A percentile compares a stretch with the other conserved stretches of the same genome.
Evolutionary conservation across 31 red algal species (phyloP).

Genomic region (Porphyra umbilicalis): DNA sequence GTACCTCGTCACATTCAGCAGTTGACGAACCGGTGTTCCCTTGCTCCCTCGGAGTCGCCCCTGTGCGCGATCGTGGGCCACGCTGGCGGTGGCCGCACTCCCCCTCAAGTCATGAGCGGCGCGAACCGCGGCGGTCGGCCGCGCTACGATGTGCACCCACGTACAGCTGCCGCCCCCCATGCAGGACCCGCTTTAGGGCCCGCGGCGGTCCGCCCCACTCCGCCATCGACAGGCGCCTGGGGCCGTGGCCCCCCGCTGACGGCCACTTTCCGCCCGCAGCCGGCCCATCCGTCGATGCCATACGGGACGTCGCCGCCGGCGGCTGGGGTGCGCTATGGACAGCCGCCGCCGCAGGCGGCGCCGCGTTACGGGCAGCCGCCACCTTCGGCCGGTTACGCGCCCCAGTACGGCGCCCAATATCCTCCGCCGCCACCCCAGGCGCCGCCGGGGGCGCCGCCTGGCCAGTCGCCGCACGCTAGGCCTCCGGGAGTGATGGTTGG

Average conservation of each 20-base stretch:
- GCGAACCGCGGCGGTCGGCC: background rate
- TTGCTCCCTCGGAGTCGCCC: too few species aligned
- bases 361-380: background rate
- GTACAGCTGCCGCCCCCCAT: background rate
- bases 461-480: background rate
- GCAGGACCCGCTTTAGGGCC: background rate
- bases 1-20: too few species aligned
- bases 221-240: background rate
- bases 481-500: background rate
- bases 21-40: too few species aligned
- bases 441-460: background rate
- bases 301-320: background rate
- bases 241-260: constrained; percentile 1
- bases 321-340: background rate
- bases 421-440: background rate
- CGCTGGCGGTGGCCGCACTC: background rate
- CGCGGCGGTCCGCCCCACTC: background rate
- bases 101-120: background rate
- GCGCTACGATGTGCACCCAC: background rate
- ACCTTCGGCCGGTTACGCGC: background rate
- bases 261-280: background rate
- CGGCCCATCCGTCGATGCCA: background rate
- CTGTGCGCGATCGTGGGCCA: too few species aligned
- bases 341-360: background rate
- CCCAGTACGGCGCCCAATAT: background rate